Base-by-base conservation (phyloP, 768 basidiomycete species). In the Lentinula edodes region DNA sequence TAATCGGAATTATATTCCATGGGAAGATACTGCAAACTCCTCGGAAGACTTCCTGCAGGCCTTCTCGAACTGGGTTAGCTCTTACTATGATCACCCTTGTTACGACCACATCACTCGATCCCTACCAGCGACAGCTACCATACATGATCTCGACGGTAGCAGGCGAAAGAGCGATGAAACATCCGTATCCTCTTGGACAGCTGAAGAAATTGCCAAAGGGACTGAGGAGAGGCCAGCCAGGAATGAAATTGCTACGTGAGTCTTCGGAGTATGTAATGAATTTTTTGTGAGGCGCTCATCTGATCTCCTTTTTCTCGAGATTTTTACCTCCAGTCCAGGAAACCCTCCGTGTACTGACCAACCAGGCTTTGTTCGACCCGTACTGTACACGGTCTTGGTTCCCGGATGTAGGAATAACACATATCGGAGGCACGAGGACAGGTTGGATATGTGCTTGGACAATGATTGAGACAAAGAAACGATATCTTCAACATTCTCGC, bases 71-170 rank as follows among this genome's bases (percentile, higher is more conserved):
- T 66, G 61, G 63, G 61, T 65, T 34, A 58, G 61, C 58, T 57
- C 56, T 4, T 68, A 66, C 42, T 68, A 60, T 43, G 63, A 64
- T 13, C 55, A 64, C 43, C 45, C 57, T 36, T 60, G 35, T 28
- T 46, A 46, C n/a, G 45, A 46, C n/a, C 45, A 20, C 12, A 18
- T 46, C 20, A 46, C 8, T 18, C n/a, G 45, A 8, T 20, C 18
- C 18, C 32, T 56, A 42, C 39, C 6, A 8, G 13, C 20, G 15
- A 41, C 55, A 41, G 55, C 55, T 28, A 42, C 20, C 12, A 56
- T 56, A n/a, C 13, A 56, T 9, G 55, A 56, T 42, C 38, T 45
- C 45, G 28, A 62, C 32, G 57, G 57, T 38, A 34, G n/a, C 54
- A 43, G 50, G 5, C 45, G 12, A 0, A 62, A 60, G 18, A 51